phyloP scores from a whole-genome alignment of 805 yeast genomes.

The Cyberlindnera suaveolens region DNA sequence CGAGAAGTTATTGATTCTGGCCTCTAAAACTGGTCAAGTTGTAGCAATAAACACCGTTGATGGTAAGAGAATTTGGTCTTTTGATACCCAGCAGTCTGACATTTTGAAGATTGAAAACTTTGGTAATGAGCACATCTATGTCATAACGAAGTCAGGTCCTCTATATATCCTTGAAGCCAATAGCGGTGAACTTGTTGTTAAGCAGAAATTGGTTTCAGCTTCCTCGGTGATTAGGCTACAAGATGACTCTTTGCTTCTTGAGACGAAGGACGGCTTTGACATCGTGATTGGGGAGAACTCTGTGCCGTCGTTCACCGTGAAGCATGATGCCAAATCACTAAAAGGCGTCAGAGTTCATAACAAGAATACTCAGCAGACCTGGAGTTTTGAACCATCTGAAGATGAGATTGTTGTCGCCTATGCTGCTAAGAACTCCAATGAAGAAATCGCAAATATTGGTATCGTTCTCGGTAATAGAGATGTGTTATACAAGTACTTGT shows the following conservation, averaged over 20 bases:
- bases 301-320: conserved; percentile 15
- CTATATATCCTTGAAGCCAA: conserved; percentile 18
- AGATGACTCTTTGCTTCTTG: conserved; percentile 15
- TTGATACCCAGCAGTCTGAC: conserved; percentile 18
- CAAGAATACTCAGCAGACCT: conserved; percentile 26
- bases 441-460: conserved; percentile 54
- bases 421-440: conserved; percentile 33
- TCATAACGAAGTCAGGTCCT: conserved; percentile 18
- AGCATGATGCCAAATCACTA: conserved; percentile 21
- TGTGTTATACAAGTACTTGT: conserved; percentile 76
- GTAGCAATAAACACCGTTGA: conserved; percentile 37
- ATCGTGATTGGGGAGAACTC: conserved; percentile 10
- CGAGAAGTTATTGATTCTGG: conserved; percentile 34
- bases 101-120: conserved; percentile 21
- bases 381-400: conserved; percentile 28
- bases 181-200: conserved; percentile 24
- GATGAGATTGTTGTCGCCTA: conserved; percentile 36
- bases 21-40: conserved; percentile 35
- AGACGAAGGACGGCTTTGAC: conserved; percentile 12
- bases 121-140: conserved; percentile 9
- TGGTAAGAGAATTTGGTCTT: conserved; percentile 36
- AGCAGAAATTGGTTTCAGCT: conserved; percentile 11
- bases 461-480: conserved; percentile 60
- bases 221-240: conserved; percentile 6
- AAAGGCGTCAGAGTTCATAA: conserved; percentile 17